Evolutionary conservation across 2,329 filamentous ascomycete genomes (phyloP).

Genomic region (Clarireedia homoeocarpa): DNA sequence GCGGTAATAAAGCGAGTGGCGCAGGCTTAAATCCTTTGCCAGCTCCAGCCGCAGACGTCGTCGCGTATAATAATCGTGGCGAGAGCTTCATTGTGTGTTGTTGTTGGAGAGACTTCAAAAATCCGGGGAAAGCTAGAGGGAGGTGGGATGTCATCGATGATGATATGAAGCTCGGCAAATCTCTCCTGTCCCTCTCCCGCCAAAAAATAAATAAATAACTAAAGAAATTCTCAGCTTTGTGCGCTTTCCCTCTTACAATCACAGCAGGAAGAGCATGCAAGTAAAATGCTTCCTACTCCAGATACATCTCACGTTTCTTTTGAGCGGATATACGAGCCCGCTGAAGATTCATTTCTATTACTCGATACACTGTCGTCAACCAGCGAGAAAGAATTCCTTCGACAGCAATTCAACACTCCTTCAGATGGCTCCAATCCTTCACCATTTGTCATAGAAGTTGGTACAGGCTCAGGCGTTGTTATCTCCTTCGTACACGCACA

Average conservation of each 20-base stretch:
- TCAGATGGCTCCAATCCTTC: constrained; percentile 29
- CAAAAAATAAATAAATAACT: neutral
- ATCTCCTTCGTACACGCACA: constrained; percentile 80
- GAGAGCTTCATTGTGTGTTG: constrained; percentile 18
- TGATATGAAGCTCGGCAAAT: neutral
- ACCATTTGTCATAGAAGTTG: constrained; percentile 74
- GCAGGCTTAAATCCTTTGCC: constrained; percentile 19
- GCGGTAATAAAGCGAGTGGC: constrained; percentile 27
- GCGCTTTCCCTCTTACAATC: neutral
- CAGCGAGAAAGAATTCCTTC: constrained; percentile 24
- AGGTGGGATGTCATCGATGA: constrained; percentile 2
- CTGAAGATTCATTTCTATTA: constrained; percentile 91
- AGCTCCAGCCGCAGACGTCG: constrained; percentile 18
- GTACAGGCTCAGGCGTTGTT: constrained; percentile 89
- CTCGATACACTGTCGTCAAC: constrained; percentile 78
- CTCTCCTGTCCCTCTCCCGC: neutral
- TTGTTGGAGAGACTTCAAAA: neutral
- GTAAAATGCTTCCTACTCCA: constrained; percentile 79
- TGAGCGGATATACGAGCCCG: constrained; percentile 84
- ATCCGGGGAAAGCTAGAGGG: neutral
- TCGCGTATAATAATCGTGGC: constrained; percentile 21
- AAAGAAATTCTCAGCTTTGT: constrained; percentile 8
- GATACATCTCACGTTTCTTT: constrained; percentile 88
- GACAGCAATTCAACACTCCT: constrained; percentile 12
- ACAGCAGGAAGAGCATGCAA: neutral